Conservation (phyloP, 306 rosid genomes). For the Canavalia ensiformis region DNA sequence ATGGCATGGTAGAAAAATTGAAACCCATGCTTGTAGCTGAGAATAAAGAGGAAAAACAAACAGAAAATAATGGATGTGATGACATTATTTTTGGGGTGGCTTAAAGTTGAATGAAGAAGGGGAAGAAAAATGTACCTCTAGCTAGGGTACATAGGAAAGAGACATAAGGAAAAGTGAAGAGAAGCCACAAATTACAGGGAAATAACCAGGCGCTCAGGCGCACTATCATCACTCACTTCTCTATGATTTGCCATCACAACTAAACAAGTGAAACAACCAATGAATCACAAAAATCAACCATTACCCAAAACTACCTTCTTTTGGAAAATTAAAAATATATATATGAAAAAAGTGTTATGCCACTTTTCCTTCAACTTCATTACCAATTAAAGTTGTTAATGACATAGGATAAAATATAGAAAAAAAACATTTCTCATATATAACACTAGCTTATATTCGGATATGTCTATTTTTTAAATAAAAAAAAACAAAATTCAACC, state of each 20-base stretch:
- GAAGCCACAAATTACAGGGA: background rate
- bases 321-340: background rate
- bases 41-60: background rate
- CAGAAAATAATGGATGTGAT: background rate
- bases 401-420: too few relatives aligned
- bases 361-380: background rate
- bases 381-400: background rate
- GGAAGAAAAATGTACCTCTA: background rate
- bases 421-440: too few relatives aligned
- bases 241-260: slow-evolving; percentile 23
- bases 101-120: slow-evolving; percentile 19
- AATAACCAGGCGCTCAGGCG: background rate
- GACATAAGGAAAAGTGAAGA: background rate
- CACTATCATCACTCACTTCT: slow-evolving; percentile 5
- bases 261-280: slow-evolving; percentile 24
- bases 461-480: too few relatives aligned
- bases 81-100: background rate
- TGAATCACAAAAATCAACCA: background rate
- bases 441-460: too few relatives aligned
- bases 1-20: background rate
- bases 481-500: too few relatives aligned
- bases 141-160: slow-evolving; percentile 3
- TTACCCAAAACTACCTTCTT: background rate
- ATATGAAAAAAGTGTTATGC: background rate
- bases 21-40: slow-evolving; percentile 5